Evolutionary conservation across 2,329 filamentous ascomycete species (phyloP).

Genomic region (Trichoderma cornu-damae): DNA sequence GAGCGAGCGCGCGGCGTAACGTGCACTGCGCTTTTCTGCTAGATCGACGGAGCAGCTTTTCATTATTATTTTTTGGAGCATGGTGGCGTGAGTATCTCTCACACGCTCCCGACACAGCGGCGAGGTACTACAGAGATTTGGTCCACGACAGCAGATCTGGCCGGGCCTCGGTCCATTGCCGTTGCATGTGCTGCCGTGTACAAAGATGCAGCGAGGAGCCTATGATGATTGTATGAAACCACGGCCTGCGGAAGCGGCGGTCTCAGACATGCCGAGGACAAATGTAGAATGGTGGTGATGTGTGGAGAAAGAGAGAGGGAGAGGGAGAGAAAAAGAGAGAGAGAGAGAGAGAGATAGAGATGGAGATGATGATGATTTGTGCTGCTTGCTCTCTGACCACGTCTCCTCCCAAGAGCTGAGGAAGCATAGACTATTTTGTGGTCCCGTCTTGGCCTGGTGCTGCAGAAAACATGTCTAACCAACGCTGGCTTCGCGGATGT

Average conservation of each 20-base stretch:
- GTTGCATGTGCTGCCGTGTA: conserved; percentile 12
- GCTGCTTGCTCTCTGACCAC: background rate
- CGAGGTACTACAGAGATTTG: conserved; percentile 18
- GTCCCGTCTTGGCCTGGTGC: background rate
- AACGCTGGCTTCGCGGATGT: background rate
- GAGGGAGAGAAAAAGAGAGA: background rate
- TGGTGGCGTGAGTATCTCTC: conserved; percentile 10
- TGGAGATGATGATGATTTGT: too few species aligned
- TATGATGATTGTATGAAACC: background rate
- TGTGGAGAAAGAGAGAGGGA: background rate
- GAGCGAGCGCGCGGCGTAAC: conserved; percentile 13
- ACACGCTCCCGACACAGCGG: conserved; percentile 18
- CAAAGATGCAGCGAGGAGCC: conserved; percentile 17
- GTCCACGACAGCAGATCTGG: conserved; percentile 18
- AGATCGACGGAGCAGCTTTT: background rate
- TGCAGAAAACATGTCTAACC: background rate
- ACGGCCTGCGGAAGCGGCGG: conserved; percentile 2
- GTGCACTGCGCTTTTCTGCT: conserved; percentile 5
- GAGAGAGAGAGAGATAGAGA: too few species aligned
- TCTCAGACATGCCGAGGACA: conserved; percentile 7
- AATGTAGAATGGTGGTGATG: background rate
- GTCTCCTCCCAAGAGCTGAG: background rate
- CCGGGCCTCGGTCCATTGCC: conserved; percentile 11
- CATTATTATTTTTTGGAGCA: background rate
- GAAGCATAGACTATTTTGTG: background rate